Base-by-base conservation (phyloP, 495 filamentous ascomycete species). In the Penicillium tannophilum region DNA sequence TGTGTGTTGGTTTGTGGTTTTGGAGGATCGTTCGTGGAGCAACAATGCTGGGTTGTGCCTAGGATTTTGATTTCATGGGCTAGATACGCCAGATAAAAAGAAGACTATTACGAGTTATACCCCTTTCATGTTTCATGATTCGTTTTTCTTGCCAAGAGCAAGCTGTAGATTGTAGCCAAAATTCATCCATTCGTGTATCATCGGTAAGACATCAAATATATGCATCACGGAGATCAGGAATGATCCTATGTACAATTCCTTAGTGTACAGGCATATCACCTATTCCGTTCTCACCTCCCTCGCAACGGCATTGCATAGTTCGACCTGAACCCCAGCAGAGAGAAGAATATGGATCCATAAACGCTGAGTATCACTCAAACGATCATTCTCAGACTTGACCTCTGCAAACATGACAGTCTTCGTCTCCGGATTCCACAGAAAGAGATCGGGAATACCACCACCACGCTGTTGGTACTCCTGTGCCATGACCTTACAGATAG, bases 281-380 rank as follows among this genome's bases (percentile, higher is more conserved):
- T 56, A 62, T 1, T 60, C 49, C 19, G 44, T 56, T 55, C 76
- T 79, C 16, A 86, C 83, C 70, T 96, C 88, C 71, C 76, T 88
- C 41, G 92, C 90, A 69, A 92, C 84, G 8, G 90, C 93, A 78
- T 93, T 87, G 74, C 92, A 97, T 55, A 98, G 72, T 71, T 96
- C 92, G 28, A 98, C 93, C 62, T 76, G 81, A 12, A 98, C 82
- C 1, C 93, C 92, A 4, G 92, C 92, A 2, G 87, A 86, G 5
- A 84, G 86, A 49, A 98, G 76, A 3, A 97, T 91, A 80, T 97
- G 90, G 64, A 97, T 97, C 94, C 94, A 98, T 41, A 98, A 78
- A 62, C 94, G 81, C 75, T 98, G 94, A 35, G 92, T 95, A 80
- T 98, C 94, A 74, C 93, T 97, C 67, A 98, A 78, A 33, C 92